A percentile compares a stretch with the other conserved stretches of the same genome.
Conservation (phyloP, 331 rosid genomes). For the Rhamnella rubrinervis region DNA sequence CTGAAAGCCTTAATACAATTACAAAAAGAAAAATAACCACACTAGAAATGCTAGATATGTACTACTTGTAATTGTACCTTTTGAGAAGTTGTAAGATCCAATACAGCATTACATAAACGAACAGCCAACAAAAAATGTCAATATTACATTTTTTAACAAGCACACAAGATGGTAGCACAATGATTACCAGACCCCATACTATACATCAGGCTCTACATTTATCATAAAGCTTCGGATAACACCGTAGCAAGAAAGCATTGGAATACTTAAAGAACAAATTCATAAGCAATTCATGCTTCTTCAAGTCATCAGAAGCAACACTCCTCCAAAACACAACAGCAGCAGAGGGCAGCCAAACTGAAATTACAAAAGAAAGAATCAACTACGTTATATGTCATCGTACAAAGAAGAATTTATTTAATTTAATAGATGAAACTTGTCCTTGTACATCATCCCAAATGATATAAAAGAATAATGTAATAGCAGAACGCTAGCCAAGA, state of each 20-base stretch:
- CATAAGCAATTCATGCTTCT: conserved; percentile 3
- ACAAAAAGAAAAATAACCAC: too few species aligned
- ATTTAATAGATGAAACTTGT: background rate
- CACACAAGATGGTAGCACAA: background rate
- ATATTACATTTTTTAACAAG: conserved; percentile 26
- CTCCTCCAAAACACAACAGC: conserved; percentile 91
- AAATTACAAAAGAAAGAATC: conserved; percentile 22
- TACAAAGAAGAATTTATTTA: background rate
- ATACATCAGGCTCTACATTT: conserved; percentile 1
- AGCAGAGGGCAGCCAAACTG: conserved; percentile 86
- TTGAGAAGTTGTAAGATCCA: too few species aligned
- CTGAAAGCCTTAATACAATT: too few species aligned
- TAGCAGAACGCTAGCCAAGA: background rate
- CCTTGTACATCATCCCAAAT: conserved; percentile 8
- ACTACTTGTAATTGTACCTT: too few species aligned
- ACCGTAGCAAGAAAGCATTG: background rate
- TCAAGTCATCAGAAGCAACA: conserved; percentile 43
- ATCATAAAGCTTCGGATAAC: background rate
- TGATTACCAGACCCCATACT: conserved; percentile 22
- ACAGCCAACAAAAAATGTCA: conserved; percentile 14
- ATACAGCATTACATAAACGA: background rate
- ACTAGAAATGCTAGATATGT: too few species aligned
- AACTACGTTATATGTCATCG: conserved; percentile 6
- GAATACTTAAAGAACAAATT: background rate
- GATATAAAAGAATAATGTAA: background rate